Conservation (phyloP, 225 moss, liverwort and hornwort genomes). For the Straminergon stramineum region DNA sequence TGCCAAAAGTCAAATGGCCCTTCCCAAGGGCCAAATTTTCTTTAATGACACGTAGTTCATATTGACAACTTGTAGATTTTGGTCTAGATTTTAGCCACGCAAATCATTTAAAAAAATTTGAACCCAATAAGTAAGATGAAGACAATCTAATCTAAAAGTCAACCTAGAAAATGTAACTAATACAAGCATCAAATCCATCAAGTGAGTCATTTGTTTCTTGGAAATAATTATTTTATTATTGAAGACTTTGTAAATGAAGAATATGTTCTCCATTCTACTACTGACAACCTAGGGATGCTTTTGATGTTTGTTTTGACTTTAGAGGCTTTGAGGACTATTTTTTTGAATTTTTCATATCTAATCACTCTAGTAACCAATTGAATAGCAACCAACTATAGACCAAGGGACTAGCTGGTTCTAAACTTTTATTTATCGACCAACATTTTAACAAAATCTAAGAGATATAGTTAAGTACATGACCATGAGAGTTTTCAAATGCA, state of each 20-base stretch:
- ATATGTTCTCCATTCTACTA: not conserved
- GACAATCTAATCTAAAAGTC: not conserved
- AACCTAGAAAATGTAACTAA: not conserved
- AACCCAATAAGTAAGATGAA: not conserved
- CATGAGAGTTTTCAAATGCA: not conserved
- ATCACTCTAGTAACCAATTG: not conserved
- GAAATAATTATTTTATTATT: not conserved
- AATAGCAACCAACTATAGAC: not conserved
- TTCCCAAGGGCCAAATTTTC: too few relatives aligned
- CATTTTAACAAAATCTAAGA: not conserved
- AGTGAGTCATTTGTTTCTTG: not conserved
- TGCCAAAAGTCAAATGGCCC: too few relatives aligned
- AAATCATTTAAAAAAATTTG: not conserved
- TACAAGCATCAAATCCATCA: not conserved
- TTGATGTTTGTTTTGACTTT: not conserved
- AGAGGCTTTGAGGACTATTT: not conserved
- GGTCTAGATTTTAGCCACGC: accelerated
- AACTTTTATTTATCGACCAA: accelerated
- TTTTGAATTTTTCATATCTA: not conserved
- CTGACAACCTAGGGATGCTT: not conserved
- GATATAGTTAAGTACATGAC: accelerated
- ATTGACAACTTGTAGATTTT: not conserved
- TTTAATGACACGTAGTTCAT: too few relatives aligned
- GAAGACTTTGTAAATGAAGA: not conserved
- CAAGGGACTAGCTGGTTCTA: not conserved